Base-by-base conservation (phyloP, 306 rosid species). In the Biancaea sappan region DNA sequence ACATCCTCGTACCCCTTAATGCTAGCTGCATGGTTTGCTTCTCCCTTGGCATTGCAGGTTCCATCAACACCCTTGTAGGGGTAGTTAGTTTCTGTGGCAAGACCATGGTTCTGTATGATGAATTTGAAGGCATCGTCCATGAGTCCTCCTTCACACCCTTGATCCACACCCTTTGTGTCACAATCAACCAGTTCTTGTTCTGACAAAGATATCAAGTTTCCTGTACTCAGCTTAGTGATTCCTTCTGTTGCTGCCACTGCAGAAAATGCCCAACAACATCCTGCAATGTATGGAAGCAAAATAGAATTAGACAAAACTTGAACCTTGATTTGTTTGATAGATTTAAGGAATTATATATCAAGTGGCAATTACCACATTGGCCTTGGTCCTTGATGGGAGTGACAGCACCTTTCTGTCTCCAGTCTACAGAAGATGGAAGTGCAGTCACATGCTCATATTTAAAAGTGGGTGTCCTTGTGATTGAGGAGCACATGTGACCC, bases 341-440 rank as follows among this genome's bases (percentile, higher is more conserved):
- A n/a, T n/a, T n/a, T n/a, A n/a, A n/a, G n/a, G n/a, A n/a, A n/a
- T n/a, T n/a, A n/a, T n/a, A n/a, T n/a, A n/a, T n/a, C n/a, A n/a
- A n/a, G n/a, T n/a, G n/a, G n/a, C n/a, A n/a, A n/a, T n/a, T 31
- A 59, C 65, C 65, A 15, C 82, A 78, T 1, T 51, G 31, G 53
- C 82, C 82, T 53, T 78, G 78, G 67, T 78, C 48, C 67, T 78
- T 78, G 52, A 78, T 29, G 26, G 82, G 78, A 12, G 71, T 78
- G 6, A 78, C 73, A 0, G 68, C 82, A 14, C 77, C 73, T 63
- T 71, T 41, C 24, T 54, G 13, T 28, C 81, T 77, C 81, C 81
- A 77, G 10, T 77, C 81, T 40, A 70, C 7, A 18, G 72, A 4
- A n/a, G 77, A 18, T 0, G 77, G 77, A 2, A 48, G 34, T 2